These are phyloP conservation scores for Schizochytrium sp. DNA, from an alignment of 108 stramenopile genomes.

Conservation along the genomic window DNA sequence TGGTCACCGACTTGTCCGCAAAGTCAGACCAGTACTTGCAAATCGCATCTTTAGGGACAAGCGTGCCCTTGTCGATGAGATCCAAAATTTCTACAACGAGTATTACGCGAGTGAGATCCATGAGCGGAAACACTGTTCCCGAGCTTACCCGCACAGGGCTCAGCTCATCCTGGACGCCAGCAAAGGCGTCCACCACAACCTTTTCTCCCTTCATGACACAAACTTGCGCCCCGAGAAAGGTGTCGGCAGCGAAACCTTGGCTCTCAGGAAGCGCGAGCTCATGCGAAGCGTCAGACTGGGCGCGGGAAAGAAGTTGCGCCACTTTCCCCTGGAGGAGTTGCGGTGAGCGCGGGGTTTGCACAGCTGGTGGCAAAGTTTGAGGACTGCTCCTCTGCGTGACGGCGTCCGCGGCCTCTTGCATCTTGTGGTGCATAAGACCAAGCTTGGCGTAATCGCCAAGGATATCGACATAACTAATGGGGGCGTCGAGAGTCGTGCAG, in stretches of 20 bases:
- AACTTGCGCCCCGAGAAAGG: not conserved
- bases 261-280: not conserved
- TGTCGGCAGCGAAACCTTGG: not conserved
- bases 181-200: not conserved
- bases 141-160: not conserved
- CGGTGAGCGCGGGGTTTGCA: too few relatives aligned
- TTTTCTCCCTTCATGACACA: not conserved
- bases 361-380: not conserved
- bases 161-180: not conserved
- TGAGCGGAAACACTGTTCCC: not conserved
- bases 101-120: not conserved
- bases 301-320: not conserved
- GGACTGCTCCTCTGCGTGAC: not conserved
- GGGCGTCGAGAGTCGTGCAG: not conserved
- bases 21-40: not conserved
- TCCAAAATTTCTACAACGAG: not conserved
- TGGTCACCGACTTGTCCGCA: not conserved
- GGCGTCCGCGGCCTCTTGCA: not conserved
- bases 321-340: not conserved
- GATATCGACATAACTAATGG: conserved; percentile 4
- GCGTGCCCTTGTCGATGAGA: not conserved
- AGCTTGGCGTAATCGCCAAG: not conserved
- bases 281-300: not conserved
- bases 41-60: not conserved
- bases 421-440: not conserved